Base-by-base conservation (phyloP, 176 grass and related monocot genomes). In the Avena insularis region DNA sequence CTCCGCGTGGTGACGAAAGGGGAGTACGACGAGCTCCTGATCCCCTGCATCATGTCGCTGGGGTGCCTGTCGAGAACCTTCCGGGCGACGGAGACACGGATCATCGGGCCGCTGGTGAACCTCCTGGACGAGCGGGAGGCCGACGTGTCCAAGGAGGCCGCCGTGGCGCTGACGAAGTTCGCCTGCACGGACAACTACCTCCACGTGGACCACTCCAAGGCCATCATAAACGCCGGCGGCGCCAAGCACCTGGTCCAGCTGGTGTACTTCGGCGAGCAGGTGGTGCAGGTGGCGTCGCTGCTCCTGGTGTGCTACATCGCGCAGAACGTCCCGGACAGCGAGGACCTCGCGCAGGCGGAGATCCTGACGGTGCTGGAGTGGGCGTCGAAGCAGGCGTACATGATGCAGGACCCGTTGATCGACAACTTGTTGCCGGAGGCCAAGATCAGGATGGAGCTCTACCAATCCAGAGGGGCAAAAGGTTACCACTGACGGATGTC, bases 221-320 rank as follows among this genome's bases (percentile, higher is more conserved):
- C 96, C 2, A 94, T 98, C 86, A 90, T 98, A 59, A 77, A 67
- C 23, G 76, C 81, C n/a, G 90, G 94, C 14, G 94, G 94, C 20
- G 79, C 94, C n/a, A 96, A 88, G 89, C 90, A 98, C 82, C 90
- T 98, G 2, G 97, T 98, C 53, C 97, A 96, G 89, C 97, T 91
- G 8, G 94, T 96, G 2, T 98, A 94, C 79, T 98, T 98, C 47
- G 79, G 79, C 2, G 97, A 98, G 83, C 91, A 92, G 66, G 72
- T 58, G 14, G 89, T 94, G 8, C 97, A 98, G 88, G 86, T 85
- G 1, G 89, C 92, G 11, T 64, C 97, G 29, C 69, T 98, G 21
- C 59, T 91, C 14, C 82, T 98, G 10, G 84, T 94, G 8, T 92
- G 92, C 88, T 96, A 89, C 94, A 84, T 98, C 62, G 92, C 89